These are phyloP conservation scores for Yarrowia galli DNA, from an alignment of 1,139 yeast species.

Conservation along the genomic window DNA sequence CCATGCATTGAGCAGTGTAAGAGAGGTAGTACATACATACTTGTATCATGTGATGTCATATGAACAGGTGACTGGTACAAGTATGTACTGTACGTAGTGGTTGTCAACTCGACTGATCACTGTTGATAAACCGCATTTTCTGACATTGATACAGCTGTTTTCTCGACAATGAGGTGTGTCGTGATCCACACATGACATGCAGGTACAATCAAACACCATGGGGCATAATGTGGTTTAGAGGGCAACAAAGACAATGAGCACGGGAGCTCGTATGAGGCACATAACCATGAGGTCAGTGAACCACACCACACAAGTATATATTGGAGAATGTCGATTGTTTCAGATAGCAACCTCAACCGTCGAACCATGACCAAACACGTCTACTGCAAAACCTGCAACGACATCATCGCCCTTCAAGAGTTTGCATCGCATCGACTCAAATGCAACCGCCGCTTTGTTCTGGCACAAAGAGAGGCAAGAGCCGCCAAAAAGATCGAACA, in stretches of 20 bases:
- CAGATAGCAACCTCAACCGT: not conserved
- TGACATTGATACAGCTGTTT: not conserved
- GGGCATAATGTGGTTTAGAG: not conserved
- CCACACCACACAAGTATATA: not conserved
- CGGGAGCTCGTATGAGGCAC: not conserved
- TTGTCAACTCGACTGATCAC: too few species aligned
- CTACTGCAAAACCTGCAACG: constrained; percentile 16
- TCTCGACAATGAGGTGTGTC: not conserved
- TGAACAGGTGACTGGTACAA: not conserved
- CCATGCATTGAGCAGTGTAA: not conserved
- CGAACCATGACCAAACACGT: constrained; percentile 1
- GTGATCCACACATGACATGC: not conserved
- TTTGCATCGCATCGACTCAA: not conserved
- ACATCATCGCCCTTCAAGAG: not conserved
- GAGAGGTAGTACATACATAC: too few species aligned
- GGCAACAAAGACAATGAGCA: not conserved
- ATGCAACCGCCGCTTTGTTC: constrained; percentile 5
- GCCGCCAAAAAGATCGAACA: not conserved
- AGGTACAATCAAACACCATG: constrained; percentile 6
- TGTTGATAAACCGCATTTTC: too few species aligned
- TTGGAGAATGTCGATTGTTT: too few species aligned
- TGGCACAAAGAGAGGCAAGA: not conserved
- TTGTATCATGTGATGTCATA: too few species aligned
- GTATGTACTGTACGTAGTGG: not conserved
- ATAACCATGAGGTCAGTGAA: not conserved